Evolutionary conservation across 2,329 filamentous ascomycete species (phyloP), one percentile per base, ranked within the genome.

Genomic region (Fusarium mangiferae): DNA sequence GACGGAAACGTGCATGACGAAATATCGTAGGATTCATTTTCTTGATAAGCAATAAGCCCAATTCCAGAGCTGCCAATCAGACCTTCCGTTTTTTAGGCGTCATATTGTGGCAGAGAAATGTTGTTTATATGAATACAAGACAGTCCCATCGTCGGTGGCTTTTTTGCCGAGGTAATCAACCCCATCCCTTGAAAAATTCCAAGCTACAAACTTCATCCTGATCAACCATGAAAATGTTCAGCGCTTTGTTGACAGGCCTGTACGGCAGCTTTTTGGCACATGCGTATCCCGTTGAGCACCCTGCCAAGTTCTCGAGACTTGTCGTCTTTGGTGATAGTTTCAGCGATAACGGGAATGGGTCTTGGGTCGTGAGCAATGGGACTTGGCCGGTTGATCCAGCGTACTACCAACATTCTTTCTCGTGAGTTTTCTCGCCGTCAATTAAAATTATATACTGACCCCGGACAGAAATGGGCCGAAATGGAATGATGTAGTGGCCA

Each of bases 291-390:
- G 7, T 51, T 6, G 24, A 42, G 0, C n/a, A 45, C 6, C 11
- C 20, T 22, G 7, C 28, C 24, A 48, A 36, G 6, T 61, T 56
- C 1, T 59, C 63, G 0, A 68, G 72, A 0, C 54, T 74, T n/a
- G 52, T 74, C 22, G 71, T 74, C 14, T 72, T 74, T n/a, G 72
- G 72, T 9, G 72, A 74, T 14, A 74, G 72, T 49, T 74, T 74
- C 51, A 74, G 72, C 36, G 72, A 74, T 3, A 72, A 74, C 12
- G 72, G 71, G 15, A 72, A 74, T 46, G 72, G 72, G 0, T 74
- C 72, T 28, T 74, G 72, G 72, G 20, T 74, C 18, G 71, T 22
- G 6, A 74, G 72, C 30, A 72, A 74, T 18, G 67, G 63, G 28
- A 51, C 71, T 10, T 74, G 72, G 72, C 71, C 72, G 9, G 55